Evolutionary conservation across 768 basidiomycete genomes (phyloP).

Genomic region (Cytidiella melzeri): DNA sequence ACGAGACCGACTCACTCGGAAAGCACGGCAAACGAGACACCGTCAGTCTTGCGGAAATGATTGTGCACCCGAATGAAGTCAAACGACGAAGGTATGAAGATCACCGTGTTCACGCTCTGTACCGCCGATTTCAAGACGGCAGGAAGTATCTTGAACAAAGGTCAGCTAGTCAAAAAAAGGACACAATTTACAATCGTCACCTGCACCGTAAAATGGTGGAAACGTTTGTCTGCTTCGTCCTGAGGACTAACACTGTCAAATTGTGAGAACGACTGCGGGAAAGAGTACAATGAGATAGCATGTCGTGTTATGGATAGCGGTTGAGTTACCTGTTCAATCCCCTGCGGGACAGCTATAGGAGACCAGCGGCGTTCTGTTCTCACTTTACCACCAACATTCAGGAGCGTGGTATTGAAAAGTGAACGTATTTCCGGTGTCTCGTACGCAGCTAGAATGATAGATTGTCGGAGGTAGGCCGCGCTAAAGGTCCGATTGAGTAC

Average conservation of each 20-base stretch:
- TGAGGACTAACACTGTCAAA: conserved; percentile 68
- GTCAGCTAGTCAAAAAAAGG: not conserved
- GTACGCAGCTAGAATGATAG: conserved; percentile 79
- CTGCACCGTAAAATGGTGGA: conserved; percentile 83
- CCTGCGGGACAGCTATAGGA: conserved; percentile 74
- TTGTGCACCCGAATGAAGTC: conserved; percentile 93
- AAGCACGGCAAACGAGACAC: conserved; percentile 72
- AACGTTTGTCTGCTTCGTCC: conserved; percentile 83
- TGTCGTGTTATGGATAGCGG: not conserved
- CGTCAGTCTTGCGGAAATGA: conserved; percentile 67
- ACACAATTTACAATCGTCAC: conserved; percentile 38
- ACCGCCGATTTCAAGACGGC: conserved; percentile 86
- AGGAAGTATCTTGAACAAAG: conserved; percentile 80
- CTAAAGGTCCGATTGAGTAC: conserved; percentile 31
- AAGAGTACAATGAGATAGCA: conserved; percentile 2
- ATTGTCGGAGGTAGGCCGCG: conserved; percentile 82
- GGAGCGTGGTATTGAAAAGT: conserved; percentile 67
- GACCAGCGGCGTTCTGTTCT: conserved; percentile 62
- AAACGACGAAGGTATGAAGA: conserved; percentile 93
- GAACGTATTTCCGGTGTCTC: conserved; percentile 86
- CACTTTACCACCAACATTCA: conserved; percentile 83
- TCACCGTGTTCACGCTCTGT: conserved; percentile 78
- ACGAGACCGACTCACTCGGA: conserved; percentile 84
- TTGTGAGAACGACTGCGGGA: conserved; percentile 54
- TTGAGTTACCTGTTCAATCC: conserved; percentile 67